phyloP scores from a whole-genome alignment of 2,329 filamentous ascomycete genomes.

The Cadophora sp. region DNA sequence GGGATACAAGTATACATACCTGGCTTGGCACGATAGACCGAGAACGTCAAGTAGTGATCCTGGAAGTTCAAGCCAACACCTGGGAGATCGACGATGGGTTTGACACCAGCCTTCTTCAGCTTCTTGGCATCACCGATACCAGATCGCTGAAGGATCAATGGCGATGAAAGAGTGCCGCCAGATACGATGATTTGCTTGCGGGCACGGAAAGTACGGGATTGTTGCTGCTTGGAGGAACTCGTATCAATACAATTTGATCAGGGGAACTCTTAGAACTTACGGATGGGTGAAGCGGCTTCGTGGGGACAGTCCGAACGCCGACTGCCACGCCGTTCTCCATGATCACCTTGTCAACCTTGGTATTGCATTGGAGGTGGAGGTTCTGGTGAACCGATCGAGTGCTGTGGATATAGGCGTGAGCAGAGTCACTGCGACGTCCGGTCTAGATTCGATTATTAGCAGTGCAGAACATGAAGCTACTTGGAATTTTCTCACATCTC shows the following conservation, averaged over 20 bases:
- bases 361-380: constrained; percentile 64
- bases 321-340: constrained; percentile 69
- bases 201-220: constrained; percentile 43
- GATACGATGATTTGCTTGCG: constrained; percentile 55
- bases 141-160: constrained; percentile 63
- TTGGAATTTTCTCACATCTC: constrained; percentile 51
- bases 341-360: constrained; percentile 61
- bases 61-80: constrained; percentile 62
- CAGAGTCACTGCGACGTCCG: constrained; percentile 77
- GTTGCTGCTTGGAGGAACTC: constrained; percentile 39
- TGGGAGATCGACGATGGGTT: constrained; percentile 54
- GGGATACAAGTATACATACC: constrained; percentile 25
- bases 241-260: constrained; percentile 33
- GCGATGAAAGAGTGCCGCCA: constrained; percentile 46
- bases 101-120: constrained; percentile 55
- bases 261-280: constrained; percentile 37
- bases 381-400: constrained; percentile 70
- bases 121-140: constrained; percentile 60
- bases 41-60: constrained; percentile 61
- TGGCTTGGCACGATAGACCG: constrained; percentile 50
- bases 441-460: constrained; percentile 48
- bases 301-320: constrained; percentile 72
- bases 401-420: constrained; percentile 79
- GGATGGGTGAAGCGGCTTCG: constrained; percentile 68
- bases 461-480: background rate